Conservation (phyloP, 179 eudicot species). For the Gypsophila paniculata region DNA sequence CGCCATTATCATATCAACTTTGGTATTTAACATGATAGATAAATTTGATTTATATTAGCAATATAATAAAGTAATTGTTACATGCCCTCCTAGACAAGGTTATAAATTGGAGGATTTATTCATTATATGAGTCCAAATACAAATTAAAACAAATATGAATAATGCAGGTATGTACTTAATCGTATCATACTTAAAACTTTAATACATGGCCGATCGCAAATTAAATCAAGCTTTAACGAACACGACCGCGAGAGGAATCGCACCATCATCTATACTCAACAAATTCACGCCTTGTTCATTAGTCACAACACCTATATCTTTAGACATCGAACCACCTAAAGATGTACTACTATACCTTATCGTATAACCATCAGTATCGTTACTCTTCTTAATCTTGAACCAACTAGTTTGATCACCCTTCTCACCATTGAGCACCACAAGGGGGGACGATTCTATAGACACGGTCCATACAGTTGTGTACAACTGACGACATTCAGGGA, state of each 20-base stretch:
- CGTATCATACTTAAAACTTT: not conserved
- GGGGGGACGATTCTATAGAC: not conserved
- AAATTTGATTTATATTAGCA: not conserved
- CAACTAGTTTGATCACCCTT: constrained; percentile 1
- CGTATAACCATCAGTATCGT: not conserved
- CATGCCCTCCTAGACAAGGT: not conserved
- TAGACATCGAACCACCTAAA: constrained; percentile 9
- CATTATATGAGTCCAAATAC: not conserved
- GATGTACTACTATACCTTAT: constrained; percentile 17
- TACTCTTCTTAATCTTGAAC: constrained; percentile 3
- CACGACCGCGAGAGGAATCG: not conserved
- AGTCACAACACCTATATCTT: constrained; percentile 5
- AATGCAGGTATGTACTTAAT: no score
- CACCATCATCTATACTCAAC: constrained; percentile 9
- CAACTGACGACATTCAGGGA: constrained; percentile 2
- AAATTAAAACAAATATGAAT: not conserved
- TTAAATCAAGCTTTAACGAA: not conserved
- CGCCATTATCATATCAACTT: no score
- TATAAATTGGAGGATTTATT: not conserved
- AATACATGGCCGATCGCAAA: not conserved
- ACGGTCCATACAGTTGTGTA: constrained; percentile 11
- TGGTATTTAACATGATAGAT: no score
- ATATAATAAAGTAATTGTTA: not conserved
- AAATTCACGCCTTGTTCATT: constrained; percentile 4
- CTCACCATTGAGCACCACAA: constrained; percentile 8